These are phyloP conservation scores for Colletotrichum gloeosporioides DNA, from an alignment of 2,329 filamentous ascomycete species.

Conservation along the genomic window DNA sequence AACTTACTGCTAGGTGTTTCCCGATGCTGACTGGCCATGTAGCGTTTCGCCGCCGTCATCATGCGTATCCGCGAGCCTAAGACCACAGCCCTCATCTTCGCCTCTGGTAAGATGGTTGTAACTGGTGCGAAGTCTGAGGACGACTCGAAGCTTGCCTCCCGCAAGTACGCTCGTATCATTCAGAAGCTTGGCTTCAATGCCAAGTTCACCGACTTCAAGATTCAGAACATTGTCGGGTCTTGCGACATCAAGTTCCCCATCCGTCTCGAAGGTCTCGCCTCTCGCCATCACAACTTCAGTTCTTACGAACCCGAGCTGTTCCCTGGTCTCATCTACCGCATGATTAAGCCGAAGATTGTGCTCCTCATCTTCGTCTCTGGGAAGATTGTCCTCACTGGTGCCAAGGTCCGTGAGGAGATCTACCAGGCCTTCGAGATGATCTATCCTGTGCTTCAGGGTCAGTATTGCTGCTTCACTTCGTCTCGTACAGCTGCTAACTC, in stretches of 20 bases:
- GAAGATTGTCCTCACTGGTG: conserved; percentile 97
- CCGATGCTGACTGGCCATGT: conserved; percentile 34
- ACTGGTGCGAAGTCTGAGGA: conserved; percentile 98
- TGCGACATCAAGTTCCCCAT: conserved; percentile 99
- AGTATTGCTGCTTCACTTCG: conserved; percentile 26
- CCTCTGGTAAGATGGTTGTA: conserved; percentile 99
- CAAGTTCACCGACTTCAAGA: conserved; percentile 99
- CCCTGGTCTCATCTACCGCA: conserved; percentile 98
- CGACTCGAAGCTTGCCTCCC: conserved; percentile 93
- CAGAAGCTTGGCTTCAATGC: conserved; percentile 99
- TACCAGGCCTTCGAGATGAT: conserved; percentile 97
- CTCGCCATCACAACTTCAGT: conserved; percentile 98
- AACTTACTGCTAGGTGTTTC: neutral
- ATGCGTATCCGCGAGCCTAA: conserved; percentile 99
- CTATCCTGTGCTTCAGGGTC: conserved; percentile 92
- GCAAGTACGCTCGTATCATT: conserved; percentile 98
- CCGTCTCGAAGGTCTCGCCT: conserved; percentile 92
- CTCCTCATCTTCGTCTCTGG: conserved; percentile 97
- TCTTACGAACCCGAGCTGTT: conserved; percentile 99
- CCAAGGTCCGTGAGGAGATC: conserved; percentile 98
- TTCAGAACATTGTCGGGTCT: conserved; percentile 98
- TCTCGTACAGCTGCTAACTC: conserved; percentile 15
- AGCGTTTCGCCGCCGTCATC: conserved; percentile 99
- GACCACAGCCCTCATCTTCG: conserved; percentile 97
- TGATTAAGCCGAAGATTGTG: conserved; percentile 99